phyloP scores from a whole-genome alignment of 257 asterid genomes.

The Perilla frutescens region DNA sequence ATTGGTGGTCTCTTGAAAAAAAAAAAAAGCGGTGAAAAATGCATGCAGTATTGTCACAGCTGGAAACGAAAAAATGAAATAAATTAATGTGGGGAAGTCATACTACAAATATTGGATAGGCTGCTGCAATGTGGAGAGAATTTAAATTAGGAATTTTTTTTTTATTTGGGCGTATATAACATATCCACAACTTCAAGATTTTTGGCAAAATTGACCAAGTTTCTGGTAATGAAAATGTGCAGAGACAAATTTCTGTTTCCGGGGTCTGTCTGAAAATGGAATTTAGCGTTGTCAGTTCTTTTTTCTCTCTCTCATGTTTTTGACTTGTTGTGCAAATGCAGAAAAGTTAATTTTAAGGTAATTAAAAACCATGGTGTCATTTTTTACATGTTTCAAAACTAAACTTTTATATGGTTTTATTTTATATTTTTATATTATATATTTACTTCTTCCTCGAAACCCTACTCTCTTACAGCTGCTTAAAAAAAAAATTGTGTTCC shows the following conservation, averaged over 20 bases:
- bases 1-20: too few relatives aligned
- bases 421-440: neutral
- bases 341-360: slow-evolving; percentile 34
- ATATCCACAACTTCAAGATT: neutral
- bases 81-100: neutral
- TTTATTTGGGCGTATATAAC: neutral
- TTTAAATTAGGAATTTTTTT: neutral
- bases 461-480: slow-evolving; percentile 34
- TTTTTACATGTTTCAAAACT: slow-evolving; percentile 14
- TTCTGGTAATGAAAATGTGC: slow-evolving; percentile 25
- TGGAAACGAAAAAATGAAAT: neutral
- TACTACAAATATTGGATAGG: neutral
- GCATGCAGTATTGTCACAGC: neutral
- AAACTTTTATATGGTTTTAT: neutral
- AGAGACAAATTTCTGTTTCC: slow-evolving; percentile 26
- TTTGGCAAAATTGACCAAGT: slow-evolving; percentile 36
- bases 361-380: slow-evolving; percentile 17
- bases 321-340: slow-evolving; percentile 36
- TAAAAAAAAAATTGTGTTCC: slow-evolving; percentile 45
- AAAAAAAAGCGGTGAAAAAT: neutral
- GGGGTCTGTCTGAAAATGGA: slow-evolving; percentile 38
- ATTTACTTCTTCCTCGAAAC: slow-evolving; percentile 31
- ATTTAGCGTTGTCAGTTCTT: slow-evolving; percentile 40
- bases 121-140: neutral
- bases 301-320: slow-evolving; percentile 29